These are phyloP conservation scores for Bothriochloa decipiens DNA, from an alignment of 176 grass and related monocot species.

Conservation along the genomic window DNA sequence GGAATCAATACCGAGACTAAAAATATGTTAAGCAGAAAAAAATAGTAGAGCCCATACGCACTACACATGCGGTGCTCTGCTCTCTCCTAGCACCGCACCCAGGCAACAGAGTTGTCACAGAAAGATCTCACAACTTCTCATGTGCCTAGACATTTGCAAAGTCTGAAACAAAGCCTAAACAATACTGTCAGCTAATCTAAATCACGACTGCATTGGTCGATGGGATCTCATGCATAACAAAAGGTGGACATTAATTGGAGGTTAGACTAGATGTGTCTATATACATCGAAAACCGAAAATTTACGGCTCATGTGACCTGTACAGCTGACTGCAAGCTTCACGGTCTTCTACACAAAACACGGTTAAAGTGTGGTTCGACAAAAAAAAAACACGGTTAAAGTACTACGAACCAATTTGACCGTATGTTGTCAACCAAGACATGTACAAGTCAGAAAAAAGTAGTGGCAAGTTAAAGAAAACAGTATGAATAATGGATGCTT, in stretches of 20 bases:
- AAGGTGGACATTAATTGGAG: slow-evolving; percentile 36
- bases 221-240: slow-evolving; percentile 32
- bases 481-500: slow-evolving; percentile 11
- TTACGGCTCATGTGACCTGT: slow-evolving; percentile 21
- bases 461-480: neutral
- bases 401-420: neutral
- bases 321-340: slow-evolving; percentile 2
- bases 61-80: neutral
- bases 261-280: slow-evolving; percentile 10
- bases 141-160: slow-evolving; percentile 31
- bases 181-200: neutral
- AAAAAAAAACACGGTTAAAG: neutral
- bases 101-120: neutral
- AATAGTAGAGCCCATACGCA: neutral
- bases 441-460: slow-evolving; percentile 1
- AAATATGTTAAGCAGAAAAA: neutral
- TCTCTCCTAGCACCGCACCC: neutral
- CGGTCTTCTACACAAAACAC: slow-evolving; percentile 30
- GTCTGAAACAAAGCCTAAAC: slow-evolving; percentile 17
- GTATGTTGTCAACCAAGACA: slow-evolving; percentile 16
- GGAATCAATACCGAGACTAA: neutral
- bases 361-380: too few species aligned
- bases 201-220: slow-evolving; percentile 31
- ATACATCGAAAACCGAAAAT: neutral
- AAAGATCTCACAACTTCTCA: slow-evolving; percentile 21